Evolutionary conservation across 129 eudicot species (phyloP).

Genomic region (Artemisia annua): DNA sequence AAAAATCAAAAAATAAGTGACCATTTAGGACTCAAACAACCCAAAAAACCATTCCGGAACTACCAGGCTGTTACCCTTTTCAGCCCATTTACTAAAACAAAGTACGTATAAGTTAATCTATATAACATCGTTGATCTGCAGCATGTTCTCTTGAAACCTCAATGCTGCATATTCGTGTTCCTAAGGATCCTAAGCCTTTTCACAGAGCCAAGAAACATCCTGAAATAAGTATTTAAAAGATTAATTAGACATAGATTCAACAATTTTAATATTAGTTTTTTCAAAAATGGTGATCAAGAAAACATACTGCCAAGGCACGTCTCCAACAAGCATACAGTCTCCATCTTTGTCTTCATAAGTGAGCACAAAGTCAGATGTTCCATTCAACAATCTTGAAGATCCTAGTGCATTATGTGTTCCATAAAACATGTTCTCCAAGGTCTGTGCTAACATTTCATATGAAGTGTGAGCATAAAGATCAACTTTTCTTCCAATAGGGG

Average conservation of each 20-base stretch:
- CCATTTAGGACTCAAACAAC: background rate
- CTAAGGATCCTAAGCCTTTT: conserved; percentile 83
- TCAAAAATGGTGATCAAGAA: background rate
- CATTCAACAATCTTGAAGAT: conserved; percentile 62
- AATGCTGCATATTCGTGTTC: conserved; percentile 31
- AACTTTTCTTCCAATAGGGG: conserved; percentile 82
- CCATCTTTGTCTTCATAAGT: conserved; percentile 97
- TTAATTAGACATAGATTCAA: background rate
- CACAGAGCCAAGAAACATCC: conserved; percentile 83
- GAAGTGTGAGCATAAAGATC: conserved; percentile 78
- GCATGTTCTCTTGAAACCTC: conserved; percentile 19
- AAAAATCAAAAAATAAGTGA: conserved; percentile 23
- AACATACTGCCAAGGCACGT: conserved; percentile 90
- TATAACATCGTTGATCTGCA: conserved; percentile 10
- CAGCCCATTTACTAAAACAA: background rate
- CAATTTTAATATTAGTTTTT: background rate
- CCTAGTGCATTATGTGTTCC: conserved; percentile 45
- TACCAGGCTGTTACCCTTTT: background rate
- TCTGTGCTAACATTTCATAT: conserved; percentile 68
- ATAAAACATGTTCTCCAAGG: conserved; percentile 76
- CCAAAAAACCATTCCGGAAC: background rate
- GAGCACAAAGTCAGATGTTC: conserved; percentile 81
- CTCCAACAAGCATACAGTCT: conserved; percentile 98
- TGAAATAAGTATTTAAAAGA: conserved; percentile 27
- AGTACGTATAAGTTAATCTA: conserved; percentile 15